Conservation (phyloP, 1,139 yeast species). For the Kodamaea sp. region DNA sequence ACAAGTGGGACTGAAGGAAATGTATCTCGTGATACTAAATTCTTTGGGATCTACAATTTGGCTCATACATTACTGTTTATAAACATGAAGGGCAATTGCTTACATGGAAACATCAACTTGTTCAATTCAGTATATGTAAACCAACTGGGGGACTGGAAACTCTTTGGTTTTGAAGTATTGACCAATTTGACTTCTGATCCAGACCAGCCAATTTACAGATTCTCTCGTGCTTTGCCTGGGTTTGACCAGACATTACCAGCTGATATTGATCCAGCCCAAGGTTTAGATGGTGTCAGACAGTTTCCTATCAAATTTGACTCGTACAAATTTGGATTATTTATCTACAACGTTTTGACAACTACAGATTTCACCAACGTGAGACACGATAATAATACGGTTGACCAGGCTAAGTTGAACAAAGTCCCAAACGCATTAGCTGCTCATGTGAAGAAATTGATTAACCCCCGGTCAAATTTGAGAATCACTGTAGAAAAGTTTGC, state of each 20-base stretch:
- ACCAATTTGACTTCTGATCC: constrained; percentile 53
- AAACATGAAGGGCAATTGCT: constrained; percentile 60
- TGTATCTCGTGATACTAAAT: constrained; percentile 38
- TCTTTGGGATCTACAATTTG: constrained; percentile 62
- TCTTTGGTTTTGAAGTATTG: constrained; percentile 80
- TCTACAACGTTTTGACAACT: constrained; percentile 45
- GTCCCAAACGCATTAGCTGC: constrained; percentile 13
- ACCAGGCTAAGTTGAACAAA: constrained; percentile 5
- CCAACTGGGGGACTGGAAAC: constrained; percentile 73
- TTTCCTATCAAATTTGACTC: constrained; percentile 59
- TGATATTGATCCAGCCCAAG: constrained; percentile 37
- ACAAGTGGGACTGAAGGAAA: constrained; percentile 9
- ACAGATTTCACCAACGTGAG: constrained; percentile 12
- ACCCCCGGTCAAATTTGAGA: constrained; percentile 38
- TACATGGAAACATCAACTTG: constrained; percentile 63
- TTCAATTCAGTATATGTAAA: constrained; percentile 63
- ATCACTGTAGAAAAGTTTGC: constrained; percentile 52
- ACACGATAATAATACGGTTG: constrained; percentile 5
- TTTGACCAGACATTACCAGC: constrained; percentile 40
- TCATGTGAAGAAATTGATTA: constrained; percentile 24
- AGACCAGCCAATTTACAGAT: constrained; percentile 46
- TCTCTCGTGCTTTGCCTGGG: constrained; percentile 23
- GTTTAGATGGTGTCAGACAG: constrained; percentile 44
- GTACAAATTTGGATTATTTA: constrained; percentile 59
- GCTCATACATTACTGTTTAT: constrained; percentile 60